Evolutionary conservation across 2,329 filamentous ascomycete genomes (phyloP), one percentile per base, ranked within the genome.

Genomic region (Teratosphaeriaceae sp.): DNA sequence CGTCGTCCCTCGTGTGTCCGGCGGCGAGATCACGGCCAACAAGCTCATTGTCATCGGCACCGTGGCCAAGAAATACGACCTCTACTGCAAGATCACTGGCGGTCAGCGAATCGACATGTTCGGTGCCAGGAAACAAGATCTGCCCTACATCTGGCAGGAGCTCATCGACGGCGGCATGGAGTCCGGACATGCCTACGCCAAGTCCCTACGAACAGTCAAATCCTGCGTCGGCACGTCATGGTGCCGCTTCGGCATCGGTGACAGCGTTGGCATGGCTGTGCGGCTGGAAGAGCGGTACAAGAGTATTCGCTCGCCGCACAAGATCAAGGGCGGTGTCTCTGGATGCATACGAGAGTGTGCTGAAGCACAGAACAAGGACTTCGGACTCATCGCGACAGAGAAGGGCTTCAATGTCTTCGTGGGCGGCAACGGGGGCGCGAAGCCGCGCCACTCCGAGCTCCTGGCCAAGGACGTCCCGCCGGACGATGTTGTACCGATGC

Each of bases 331-430:
- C 1, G 88, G 86, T 43, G 88, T 95, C 0, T 89, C 84, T 42
- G 88, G 88, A 11, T 95, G 88, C 51, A 87, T 95, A n/a, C 76
- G 88, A 42, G 88, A 95, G 65, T 95, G 88, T 53, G 88, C 88
- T 1, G 88, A 95, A 65, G 88, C 88, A 1, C 88, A 94, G 59
- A 90, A 83, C 65, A 95, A 95, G 66, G 88, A 95, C 59, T 95
- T 95, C 54, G 88, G 88, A 18, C 78, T 94, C 38, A 94, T 95
- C 45, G 88, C 88, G 12, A 94, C 87, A 0, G 88, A 94, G 48
- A 94, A 92, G 57, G 88, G 88, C 22, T 95, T 86, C 76, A 95
- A 95, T 65, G 82, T 95, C 63, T 94, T 88, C 55, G 86, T 95
- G 1, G 88, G 77, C 24, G 88, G 88, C 37, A 95, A 95, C 60